Base-by-base conservation (phyloP, 2,329 filamentous ascomycete genomes). In the Scleromitrula shiraiana region DNA sequence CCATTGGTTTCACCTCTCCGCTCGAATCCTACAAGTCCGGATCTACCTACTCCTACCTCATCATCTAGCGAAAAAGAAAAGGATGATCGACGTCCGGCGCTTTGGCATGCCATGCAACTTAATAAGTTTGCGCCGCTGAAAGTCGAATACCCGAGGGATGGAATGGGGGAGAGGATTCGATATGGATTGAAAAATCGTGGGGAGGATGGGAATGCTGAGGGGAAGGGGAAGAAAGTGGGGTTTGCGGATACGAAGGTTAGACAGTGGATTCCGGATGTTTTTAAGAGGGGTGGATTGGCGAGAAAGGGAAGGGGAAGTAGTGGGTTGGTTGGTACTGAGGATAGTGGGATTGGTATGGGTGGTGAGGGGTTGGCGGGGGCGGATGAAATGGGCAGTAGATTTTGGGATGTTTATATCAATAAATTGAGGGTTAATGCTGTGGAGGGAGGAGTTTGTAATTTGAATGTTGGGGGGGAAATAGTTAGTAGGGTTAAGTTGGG, bases 381-480 rank as follows among this genome's bases (percentile, higher is more conserved):
- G n/a, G n/a, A n/a, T n/a, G n/a, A n/a, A n/a, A 45, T 53, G 12
- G 36, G 50, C 3, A 49, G 46, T 30, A 17, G 5, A 5, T 64
- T 65, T 47, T 66, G 64, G 64, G 43, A 52, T 14, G 37, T 48
- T 6, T 65, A 59, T 48, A 40, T 39, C 10, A 66, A 66, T 42
- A 60, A 56, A 32, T 38, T 66, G 37, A 54, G 63, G n/a, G 62
- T 66, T 19, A 60, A 63, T 51, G 57, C 58, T 4, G 56, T 53
- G n/a, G 56, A 62, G n/a, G 45, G 46, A 10, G 58, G 56, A 1
- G 35, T 61, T n/a, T 62, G 59, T 27, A 53, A 60, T 46, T 49
- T 63, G 41, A 38, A 26, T 32, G 35, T 26, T 15, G 17, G 29
- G 3, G 15, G 19, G 15, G 17, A n/a, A n/a, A n/a, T n/a, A n/a